Percentiles rank a stretch among this genome's conserved stretches.
Conservation (phyloP, 306 rosid species). For the Quercus berberidifolia region DNA sequence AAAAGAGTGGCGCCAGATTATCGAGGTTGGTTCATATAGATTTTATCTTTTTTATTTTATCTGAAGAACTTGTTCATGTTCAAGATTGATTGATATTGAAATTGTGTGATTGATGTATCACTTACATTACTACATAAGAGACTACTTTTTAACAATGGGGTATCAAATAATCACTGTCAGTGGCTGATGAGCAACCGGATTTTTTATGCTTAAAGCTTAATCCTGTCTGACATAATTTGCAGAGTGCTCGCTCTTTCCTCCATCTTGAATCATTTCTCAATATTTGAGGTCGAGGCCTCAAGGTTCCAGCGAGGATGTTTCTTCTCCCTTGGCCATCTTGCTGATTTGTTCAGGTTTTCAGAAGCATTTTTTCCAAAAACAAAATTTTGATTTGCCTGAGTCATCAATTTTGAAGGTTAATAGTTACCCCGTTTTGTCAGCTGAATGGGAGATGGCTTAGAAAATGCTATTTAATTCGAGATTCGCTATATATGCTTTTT, state of each 20-base stretch:
- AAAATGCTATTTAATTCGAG: slow-evolving; percentile 5
- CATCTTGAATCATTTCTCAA: slow-evolving; percentile 47
- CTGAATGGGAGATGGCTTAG: slow-evolving; percentile 21
- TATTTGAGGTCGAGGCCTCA: slow-evolving; percentile 71
- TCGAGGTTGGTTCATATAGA: slow-evolving; percentile 61
- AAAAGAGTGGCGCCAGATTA: slow-evolving; percentile 89
- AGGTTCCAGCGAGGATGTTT: slow-evolving; percentile 51
- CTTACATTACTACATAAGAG: slow-evolving; percentile 6
- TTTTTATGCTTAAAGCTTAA: slow-evolving; percentile 38
- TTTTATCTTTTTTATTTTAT: background rate
- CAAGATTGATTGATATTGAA: slow-evolving; percentile 9
- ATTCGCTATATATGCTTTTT: slow-evolving; percentile 5
- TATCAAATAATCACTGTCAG: slow-evolving; percentile 16
- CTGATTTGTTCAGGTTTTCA: slow-evolving; percentile 65
- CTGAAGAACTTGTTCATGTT: background rate
- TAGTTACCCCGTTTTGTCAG: slow-evolving; percentile 11
- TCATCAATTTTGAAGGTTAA: slow-evolving; percentile 27
- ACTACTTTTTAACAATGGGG: slow-evolving; percentile 19
- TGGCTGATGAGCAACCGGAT: slow-evolving; percentile 43
- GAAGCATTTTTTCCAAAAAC: slow-evolving; percentile 27
- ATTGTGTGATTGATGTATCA: slow-evolving; percentile 6
- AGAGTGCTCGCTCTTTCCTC: slow-evolving; percentile 46
- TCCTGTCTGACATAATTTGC: slow-evolving; percentile 57
- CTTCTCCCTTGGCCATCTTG: slow-evolving; percentile 52
- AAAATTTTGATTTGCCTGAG: slow-evolving; percentile 11